Conservation (phyloP, 73 alveolate species). For the Symbiodinium natans region DNA sequence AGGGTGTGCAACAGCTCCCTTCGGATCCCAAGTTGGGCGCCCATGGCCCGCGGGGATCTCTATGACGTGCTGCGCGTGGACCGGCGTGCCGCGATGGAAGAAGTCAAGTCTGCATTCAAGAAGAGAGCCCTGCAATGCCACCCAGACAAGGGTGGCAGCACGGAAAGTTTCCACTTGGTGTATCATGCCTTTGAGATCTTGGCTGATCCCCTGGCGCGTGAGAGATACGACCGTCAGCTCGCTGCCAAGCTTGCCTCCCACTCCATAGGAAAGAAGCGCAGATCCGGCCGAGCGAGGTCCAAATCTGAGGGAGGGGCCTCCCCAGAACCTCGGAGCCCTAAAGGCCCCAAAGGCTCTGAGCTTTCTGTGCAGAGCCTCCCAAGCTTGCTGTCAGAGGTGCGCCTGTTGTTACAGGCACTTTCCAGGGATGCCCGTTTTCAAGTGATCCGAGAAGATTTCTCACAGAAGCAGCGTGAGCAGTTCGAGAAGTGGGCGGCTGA, state of each 20-base stretch:
- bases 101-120: not conserved
- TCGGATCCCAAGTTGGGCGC: not conserved
- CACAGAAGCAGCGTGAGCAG: not conserved
- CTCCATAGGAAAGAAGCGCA: not conserved
- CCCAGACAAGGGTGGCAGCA: conserved; percentile 12
- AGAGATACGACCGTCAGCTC: not conserved
- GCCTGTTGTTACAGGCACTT: not conserved
- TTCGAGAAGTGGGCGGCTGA: not conserved
- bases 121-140: not conserved
- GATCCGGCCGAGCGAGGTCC: not conserved
- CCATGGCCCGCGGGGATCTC: not conserved
- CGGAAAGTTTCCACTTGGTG: not conserved
- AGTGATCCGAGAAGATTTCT: not conserved
- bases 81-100: not conserved
- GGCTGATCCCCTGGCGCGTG: not conserved
- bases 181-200: conserved; percentile 7
- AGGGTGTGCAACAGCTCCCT: not conserved
- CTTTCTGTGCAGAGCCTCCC: not conserved
- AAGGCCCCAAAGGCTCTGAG: no score
- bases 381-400: not conserved
- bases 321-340: not conserved
- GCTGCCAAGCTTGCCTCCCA: not conserved
- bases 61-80: not conserved
- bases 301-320: not conserved
- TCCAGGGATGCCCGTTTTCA: not conserved